Base-by-base conservation (phyloP, 768 basidiomycete genomes). In the Porphyrellus cyaneotinctus region DNA sequence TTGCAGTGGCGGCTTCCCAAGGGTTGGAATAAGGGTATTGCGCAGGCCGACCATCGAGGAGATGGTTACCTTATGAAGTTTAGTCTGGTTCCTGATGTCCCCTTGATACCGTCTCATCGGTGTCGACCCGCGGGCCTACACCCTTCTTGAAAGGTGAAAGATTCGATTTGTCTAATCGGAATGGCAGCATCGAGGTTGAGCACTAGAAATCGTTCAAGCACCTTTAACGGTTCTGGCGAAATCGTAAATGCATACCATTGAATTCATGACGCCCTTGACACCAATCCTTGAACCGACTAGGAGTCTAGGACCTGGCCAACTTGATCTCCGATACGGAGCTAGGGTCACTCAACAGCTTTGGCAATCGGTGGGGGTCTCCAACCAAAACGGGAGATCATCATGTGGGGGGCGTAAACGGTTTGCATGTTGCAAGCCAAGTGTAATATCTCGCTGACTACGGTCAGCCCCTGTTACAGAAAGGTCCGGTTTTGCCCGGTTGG, bases 111-210 rank as follows among this genome's bases (percentile, higher is more conserved):
- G n/a, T n/a, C n/a, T n/a, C n/a, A n/a, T n/a, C n/a, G n/a, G n/a
- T n/a, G 55, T 66, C 61, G 42, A 54, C 32, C 37, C 64, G 58
- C 12, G 51, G 53, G 42, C 33, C 7, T 26, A 46, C 3, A 12
- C 24, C 46, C 51, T 52, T 66, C 49, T 49, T 66, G 37, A 66
- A 28, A 37, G 56, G 59, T 12, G 59, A 58, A 22, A 51, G 11
- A 30, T 64, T 54, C 24, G 38, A 36, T 24, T 43, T 59, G 51
- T 57, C 51, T n/a, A 8, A 30, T 12, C 28, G 54, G 53, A 43
- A 37, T 26, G 54, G 57, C 5, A 53, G 12, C 64, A 66, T 65
- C 33, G 35, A 38, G 45, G 43, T 15, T 41, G 52, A 43, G 39
- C 11, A 30, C 37, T 35, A 17, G 14, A 47, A 35, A 23, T 17